Evolutionary conservation across 495 filamentous ascomycete genomes (phyloP), one percentile per base, ranked within the genome.

Genomic region (Podospora fimiseda): DNA sequence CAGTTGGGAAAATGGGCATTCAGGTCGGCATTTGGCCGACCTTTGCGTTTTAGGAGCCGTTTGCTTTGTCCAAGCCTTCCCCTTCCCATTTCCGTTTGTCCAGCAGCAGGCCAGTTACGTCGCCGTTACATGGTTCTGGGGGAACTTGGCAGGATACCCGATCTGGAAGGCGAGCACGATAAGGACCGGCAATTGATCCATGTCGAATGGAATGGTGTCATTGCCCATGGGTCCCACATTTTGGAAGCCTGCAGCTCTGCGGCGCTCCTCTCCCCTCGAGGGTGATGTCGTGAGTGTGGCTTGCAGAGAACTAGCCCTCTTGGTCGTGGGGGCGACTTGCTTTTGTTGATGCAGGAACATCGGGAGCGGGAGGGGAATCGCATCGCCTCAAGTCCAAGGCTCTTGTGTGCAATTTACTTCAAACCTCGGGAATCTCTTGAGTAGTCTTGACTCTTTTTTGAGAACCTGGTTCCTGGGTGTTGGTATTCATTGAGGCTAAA

Each of bases 151-250:
- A 23, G 6, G 39, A 48, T 53, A 9, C 59, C 50, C 22, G 37
- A 59, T 62, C 13, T 30, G 59, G 59, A 53, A 62, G 59, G 59
- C 59, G 40, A 49, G 37, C 19, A 43, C 43, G 59, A 62, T 59
- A 62, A 53, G 59, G 24, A 11, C 46, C 33, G 44, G 53, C 43
- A 53, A 51, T n/a, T 50, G 53, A 50, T 40, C 48, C 58, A 51
- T 51, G 36, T 8, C 19, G 20, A n/a, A 18, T 46, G 50, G 7
- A 20, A 53, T 39, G 40, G 52, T 48, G 43, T 18, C n/a, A 55
- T 27, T 15, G 47, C 19, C 22, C 19, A 5, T 36, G 13, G 42
- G 42, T 39, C 33, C 22, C 15, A 8, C 21, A 16, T 24, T 2
- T 22, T 50, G 30, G 33, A 50, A 38, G 48, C 27, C n/a, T 33